These are phyloP conservation scores for Saprolegnia parasitica DNA, from an alignment of 352 stramenopile species.

Conservation along the genomic window DNA sequence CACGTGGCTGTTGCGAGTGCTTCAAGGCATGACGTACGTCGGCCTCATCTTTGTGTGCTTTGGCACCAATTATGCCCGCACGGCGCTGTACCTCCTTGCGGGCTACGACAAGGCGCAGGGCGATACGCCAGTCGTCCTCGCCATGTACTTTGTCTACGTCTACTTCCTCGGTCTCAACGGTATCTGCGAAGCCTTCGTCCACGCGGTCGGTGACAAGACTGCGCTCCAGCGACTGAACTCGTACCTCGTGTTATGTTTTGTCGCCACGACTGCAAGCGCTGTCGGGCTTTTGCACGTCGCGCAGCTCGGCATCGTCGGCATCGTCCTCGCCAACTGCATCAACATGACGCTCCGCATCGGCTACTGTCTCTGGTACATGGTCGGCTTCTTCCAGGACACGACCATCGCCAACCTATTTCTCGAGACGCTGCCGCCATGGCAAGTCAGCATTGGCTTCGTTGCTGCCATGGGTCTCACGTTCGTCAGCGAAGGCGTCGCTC, in stretches of 20 bases:
- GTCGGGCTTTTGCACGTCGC: conserved; percentile 62
- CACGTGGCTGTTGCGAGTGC: conserved; percentile 59
- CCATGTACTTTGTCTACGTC: conserved; percentile 92
- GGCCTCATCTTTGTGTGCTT: conserved; percentile 84
- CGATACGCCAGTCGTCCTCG: conserved; percentile 51
- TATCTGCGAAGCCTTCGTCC: conserved; percentile 95
- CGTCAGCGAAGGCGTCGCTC: conserved; percentile 5
- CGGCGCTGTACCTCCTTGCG: conserved; percentile 74
- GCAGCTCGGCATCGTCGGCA: conserved; percentile 52
- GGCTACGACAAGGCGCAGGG: conserved; percentile 59
- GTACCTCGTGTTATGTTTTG: conserved; percentile 74
- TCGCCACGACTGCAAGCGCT: conserved; percentile 56
- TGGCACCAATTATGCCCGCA: conserved; percentile 73
- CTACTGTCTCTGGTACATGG: conserved; percentile 74
- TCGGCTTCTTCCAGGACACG: conserved; percentile 41
- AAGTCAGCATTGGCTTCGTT: background rate
- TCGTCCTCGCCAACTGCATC: conserved; percentile 83
- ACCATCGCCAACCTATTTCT: background rate
- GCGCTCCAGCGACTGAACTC: conserved; percentile 80
- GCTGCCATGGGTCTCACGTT: conserved; percentile 10
- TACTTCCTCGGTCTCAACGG: conserved; percentile 94
- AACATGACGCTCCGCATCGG: conserved; percentile 83
- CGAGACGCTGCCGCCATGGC: background rate
- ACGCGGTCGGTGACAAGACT: conserved; percentile 68
- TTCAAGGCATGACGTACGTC: conserved; percentile 81